Conservation (phyloP, 345 rosid species). For the Eutrema heterophyllum region DNA sequence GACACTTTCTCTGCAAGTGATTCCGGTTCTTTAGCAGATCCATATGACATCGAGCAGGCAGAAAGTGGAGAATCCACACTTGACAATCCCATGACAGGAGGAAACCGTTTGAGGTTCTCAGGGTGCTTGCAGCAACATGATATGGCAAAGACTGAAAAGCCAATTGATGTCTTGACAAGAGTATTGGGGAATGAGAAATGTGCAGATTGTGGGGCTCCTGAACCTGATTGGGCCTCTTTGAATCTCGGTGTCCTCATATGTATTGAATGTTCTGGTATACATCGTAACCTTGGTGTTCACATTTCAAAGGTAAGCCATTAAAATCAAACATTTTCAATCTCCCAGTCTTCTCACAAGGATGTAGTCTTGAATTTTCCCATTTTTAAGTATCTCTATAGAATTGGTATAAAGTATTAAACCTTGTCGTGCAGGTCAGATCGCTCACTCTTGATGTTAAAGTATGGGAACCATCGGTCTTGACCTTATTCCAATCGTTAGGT, state of each 20-base stretch:
- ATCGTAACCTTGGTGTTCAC: slow-evolving; percentile 84
- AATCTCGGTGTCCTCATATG: slow-evolving; percentile 75
- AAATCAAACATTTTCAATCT: neutral
- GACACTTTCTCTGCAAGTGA: slow-evolving; percentile 46
- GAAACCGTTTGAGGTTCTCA: slow-evolving; percentile 38
- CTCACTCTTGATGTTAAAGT: slow-evolving; percentile 77
- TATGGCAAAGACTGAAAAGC: slow-evolving; percentile 44
- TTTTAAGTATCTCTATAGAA: neutral
- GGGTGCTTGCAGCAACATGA: slow-evolving; percentile 46
- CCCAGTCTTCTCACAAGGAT: neutral
- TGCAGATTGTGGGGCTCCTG: slow-evolving; percentile 77
- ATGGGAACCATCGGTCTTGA: slow-evolving; percentile 76
- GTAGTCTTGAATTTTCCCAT: neutral
- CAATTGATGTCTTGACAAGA: slow-evolving; percentile 54
- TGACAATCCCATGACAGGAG: slow-evolving; percentile 37
- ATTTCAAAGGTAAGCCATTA: slow-evolving; percentile 58
- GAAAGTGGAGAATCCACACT: slow-evolving; percentile 35
- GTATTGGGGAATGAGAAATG: slow-evolving; percentile 67
- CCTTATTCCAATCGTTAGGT: slow-evolving; percentile 71
- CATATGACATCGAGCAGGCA: slow-evolving; percentile 40
- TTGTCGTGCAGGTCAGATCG: slow-evolving; percentile 59
- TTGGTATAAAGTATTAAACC: neutral
- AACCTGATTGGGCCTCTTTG: slow-evolving; percentile 86
- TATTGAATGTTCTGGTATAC: slow-evolving; percentile 76
- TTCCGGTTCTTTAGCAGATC: slow-evolving; percentile 40